Evolutionary conservation across 1,139 yeast genomes (phyloP), one percentile per base, ranked within the genome.

Genomic region (Tardiomyces digboiensis): DNA sequence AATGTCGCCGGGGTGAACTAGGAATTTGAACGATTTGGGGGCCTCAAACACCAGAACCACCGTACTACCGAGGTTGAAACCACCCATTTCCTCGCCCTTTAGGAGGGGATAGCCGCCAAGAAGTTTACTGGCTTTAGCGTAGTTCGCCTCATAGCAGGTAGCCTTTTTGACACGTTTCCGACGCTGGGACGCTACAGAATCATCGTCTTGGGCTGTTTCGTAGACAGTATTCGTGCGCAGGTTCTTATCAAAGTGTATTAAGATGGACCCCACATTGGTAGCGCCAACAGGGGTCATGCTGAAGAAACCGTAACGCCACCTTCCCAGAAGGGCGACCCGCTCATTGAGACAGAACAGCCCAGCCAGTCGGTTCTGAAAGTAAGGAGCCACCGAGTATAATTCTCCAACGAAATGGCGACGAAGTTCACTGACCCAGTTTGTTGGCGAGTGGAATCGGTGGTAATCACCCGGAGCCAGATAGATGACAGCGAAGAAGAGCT

Each of bases 241-340:
- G 58, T 87, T 91, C 64, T 84, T 82, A 66, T 93, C 99, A 58
- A 93, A 93, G 60, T 89, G 87, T 52, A 93, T 76, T 47, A 84
- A 80, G 53, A 93, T 91, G 56, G 95, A 83, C 18, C 99, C 99
- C 36, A 93, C 99, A 63, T 93, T 93, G 6, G 98, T 93, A 22
- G 99, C 99, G 21, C 99, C 99, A 10, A 93, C 98, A 0, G 98
- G 97, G 2, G 95, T 89, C 99, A 93, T 93, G 50, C 95, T 83
- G 68, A 91, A 91, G 60, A 93, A 93, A 0, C 99, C 99, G 62
- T 91, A 76, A 60, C 85, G 85, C 97, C 98, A 93, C 57, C 86
- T 81, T 2, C 99, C 99, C 49, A 93, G 74, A 42, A 93, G 70
- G 0, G 97, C 95, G 7, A 93, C 98, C 56, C 99, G 76, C 66